Conservation (phyloP, 148 eudicot species). For the Arbutus unedo region DNA sequence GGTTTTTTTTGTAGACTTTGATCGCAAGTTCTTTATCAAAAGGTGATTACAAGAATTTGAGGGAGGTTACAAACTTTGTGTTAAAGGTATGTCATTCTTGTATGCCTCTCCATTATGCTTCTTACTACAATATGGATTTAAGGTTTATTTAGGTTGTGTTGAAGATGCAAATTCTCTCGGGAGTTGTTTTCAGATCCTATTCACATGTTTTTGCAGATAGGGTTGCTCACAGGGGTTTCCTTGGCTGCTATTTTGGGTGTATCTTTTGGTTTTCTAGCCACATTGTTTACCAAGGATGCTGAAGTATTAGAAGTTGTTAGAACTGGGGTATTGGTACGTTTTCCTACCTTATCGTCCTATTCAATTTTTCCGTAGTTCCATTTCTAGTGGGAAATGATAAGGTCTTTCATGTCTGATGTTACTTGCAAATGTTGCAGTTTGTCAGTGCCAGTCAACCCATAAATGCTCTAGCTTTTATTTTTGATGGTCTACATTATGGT, state of each 20-base stretch:
- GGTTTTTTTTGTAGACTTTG: conserved; percentile 52
- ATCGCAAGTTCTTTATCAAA: conserved; percentile 73
- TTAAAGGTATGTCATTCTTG: conserved; percentile 49
- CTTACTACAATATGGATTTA: neutral
- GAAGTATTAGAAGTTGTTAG: conserved; percentile 60
- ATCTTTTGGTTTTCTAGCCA: conserved; percentile 64
- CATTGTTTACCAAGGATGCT: conserved; percentile 67
- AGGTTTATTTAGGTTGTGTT: conserved; percentile 8
- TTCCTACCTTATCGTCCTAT: neutral
- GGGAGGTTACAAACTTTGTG: conserved; percentile 61
- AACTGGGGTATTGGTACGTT: conserved; percentile 70
- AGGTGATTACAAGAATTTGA: conserved; percentile 60
- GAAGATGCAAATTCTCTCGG: neutral
- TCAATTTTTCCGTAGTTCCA: neutral
- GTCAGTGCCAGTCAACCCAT: conserved; percentile 90
- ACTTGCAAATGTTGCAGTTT: conserved; percentile 51
- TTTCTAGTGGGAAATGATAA: neutral
- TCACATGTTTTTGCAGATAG: conserved; percentile 47
- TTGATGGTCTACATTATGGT: conserved; percentile 89
- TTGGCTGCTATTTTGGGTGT: conserved; percentile 67
- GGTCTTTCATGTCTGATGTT: neutral
- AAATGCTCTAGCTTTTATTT: conserved; percentile 84
- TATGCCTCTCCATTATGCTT: neutral
- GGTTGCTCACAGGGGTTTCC: conserved; percentile 54
- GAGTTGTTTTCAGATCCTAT: neutral